Conservation (phyloP, 176 grass and related monocot species). For the Phragmites australis region DNA sequence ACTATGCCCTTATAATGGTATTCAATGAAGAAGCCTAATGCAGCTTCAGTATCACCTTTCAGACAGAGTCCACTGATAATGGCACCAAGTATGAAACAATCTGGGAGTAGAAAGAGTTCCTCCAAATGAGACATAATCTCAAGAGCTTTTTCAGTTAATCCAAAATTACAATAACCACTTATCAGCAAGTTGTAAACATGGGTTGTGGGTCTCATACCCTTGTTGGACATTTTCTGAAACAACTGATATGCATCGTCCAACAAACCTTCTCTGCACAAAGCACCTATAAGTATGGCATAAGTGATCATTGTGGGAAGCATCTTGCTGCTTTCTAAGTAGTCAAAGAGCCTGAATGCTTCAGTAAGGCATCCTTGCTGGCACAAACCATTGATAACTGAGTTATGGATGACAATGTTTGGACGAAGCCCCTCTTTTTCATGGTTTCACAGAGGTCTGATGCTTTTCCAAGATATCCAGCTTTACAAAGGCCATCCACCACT, state of each 20-base stretch:
- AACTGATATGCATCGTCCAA: constrained; percentile 69
- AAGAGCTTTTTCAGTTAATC: constrained; percentile 68
- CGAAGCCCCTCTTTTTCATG: constrained; percentile 63
- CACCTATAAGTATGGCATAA: constrained; percentile 73
- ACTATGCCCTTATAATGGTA: constrained; percentile 45
- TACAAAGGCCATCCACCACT: constrained; percentile 85
- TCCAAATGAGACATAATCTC: constrained; percentile 65
- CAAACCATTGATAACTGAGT: constrained; percentile 82
- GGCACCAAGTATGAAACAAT: constrained; percentile 75
- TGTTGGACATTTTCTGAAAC: constrained; percentile 70
- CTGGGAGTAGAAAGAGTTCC: constrained; percentile 55
- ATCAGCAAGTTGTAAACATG: constrained; percentile 72
- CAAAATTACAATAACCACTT: constrained; percentile 72
- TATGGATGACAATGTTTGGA: constrained; percentile 72
- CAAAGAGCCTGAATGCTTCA: constrained; percentile 83
- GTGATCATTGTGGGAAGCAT: constrained; percentile 65
- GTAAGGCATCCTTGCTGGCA: constrained; percentile 82
- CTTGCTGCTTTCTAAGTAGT: constrained; percentile 69
- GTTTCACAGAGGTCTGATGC: constrained; percentile 76
- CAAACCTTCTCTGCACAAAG: constrained; percentile 87
- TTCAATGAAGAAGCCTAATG: constrained; percentile 65
- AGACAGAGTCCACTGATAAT: constrained; percentile 67
- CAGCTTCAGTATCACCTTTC: constrained; percentile 74
- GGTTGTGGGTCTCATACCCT: constrained; percentile 66
- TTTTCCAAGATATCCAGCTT: constrained; percentile 71